Base-by-base conservation (phyloP, 805 yeast genomes). In the Candida pseudoglaebosa region DNA sequence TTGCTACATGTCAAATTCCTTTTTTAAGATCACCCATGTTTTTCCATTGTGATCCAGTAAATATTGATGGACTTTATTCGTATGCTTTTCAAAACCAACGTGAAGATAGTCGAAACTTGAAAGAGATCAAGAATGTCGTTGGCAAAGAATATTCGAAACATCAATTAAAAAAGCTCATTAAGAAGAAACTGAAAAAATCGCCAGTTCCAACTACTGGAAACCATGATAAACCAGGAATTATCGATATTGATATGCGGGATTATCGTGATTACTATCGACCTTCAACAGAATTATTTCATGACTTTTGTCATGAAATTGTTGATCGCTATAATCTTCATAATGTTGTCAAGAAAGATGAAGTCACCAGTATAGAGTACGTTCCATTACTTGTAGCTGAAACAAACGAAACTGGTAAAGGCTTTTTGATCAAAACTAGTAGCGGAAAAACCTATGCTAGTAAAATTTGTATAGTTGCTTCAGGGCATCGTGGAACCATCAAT, bases 21-120 rank as follows among this genome's bases (percentile, higher is more conserved):
- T 56, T 51, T 39, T 52, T 71, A 8, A 48, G 75, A 16, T 65
- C 71, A 4, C 75, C 76, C 3, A 71, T 71, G 75, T 69, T 70
- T 40, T 71, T 71, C 46, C 76, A 70, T 38, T 65, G 67, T 0
- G 75, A 71, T 40, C 74, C 75, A 0, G 59, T 53, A 2, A 67
- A 67, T 45, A 51, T 70, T 7, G 76, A 70, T 45, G 73, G 69
- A 0, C 44, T 71, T 56, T 60, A 62, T n/a, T 61, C 65, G 5
- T 70, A 50, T 51, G 70, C 76, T 1, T 57, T 60, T 39, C 37
- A 41, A 9, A 42, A 50, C 21, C 50, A 52, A 17, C 41, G 73
- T 14, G 65, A 67, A 37, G 42, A 45, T 8, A 34, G 40, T 3
- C 30, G 42, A 20, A 71, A 68, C 33, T 47, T 70, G 38, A 59